These are phyloP conservation scores for Camelina laxa DNA, from an alignment of 345 rosid genomes.

Conservation along the genomic window DNA sequence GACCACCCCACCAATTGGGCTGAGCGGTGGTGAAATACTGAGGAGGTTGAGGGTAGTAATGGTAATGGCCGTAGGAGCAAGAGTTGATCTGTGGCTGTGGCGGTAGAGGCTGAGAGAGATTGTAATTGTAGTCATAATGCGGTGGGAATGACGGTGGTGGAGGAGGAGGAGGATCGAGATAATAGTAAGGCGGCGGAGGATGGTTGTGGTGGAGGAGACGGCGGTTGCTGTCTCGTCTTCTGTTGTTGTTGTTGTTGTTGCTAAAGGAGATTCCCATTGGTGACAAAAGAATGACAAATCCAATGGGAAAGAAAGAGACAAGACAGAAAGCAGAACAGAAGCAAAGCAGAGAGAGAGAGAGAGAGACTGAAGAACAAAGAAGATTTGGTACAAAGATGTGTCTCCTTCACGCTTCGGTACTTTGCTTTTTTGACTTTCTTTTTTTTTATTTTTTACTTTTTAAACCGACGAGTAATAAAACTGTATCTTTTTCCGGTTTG, in stretches of 20 bases:
- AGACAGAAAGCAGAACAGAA: conserved; percentile 30
- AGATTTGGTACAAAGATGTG: conserved; percentile 27
- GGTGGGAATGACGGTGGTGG: conserved; percentile 41
- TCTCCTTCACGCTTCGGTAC: conserved; percentile 27
- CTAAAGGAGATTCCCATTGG: conserved; percentile 75
- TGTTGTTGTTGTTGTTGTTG: conserved; percentile 62
- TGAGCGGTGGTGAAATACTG: conserved; percentile 62
- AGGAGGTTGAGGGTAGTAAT: conserved; percentile 43
- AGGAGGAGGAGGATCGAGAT: conserved; percentile 49
- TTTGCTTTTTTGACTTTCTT: conserved; percentile 31
- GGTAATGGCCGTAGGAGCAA: conserved; percentile 56
- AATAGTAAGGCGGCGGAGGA: conserved; percentile 52
- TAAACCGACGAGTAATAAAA: conserved; percentile 8
- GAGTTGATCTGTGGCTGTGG: conserved; percentile 49
- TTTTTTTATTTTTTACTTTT: background rate
- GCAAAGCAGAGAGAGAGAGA: background rate
- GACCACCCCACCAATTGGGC: conserved; percentile 58
- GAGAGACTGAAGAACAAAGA: conserved; percentile 22
- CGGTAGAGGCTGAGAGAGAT: conserved; percentile 43
- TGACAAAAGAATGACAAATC: background rate
- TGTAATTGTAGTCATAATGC: conserved; percentile 40
- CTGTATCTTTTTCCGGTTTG: conserved; percentile 1
- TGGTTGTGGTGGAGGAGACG: conserved; percentile 47
- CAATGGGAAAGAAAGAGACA: conserved; percentile 25
- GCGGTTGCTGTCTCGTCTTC: conserved; percentile 63